Evolutionary conservation across 1,139 yeast genomes (phyloP).

Genomic region (Kodamaea arcana): DNA sequence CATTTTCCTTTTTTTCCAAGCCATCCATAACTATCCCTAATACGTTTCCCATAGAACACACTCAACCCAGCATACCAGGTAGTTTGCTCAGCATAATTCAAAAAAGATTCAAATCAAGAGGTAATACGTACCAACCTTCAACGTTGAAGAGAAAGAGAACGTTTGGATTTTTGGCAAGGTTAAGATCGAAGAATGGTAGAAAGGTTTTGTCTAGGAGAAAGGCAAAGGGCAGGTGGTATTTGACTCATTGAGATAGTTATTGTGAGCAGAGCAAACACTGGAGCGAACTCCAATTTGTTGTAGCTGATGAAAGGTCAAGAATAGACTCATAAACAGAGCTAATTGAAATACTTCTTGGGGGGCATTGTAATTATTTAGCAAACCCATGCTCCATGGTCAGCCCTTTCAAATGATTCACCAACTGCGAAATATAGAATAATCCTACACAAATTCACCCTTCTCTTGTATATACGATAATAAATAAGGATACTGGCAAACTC

Average conservation of each 20-base stretch:
- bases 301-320: too few species aligned
- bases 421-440: too few species aligned
- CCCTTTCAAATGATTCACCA: too few species aligned
- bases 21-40: slow-evolving; percentile 10
- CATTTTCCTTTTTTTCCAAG: slow-evolving; percentile 17
- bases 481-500: too few species aligned
- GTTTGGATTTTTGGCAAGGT: slow-evolving; percentile 87
- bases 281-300: too few species aligned
- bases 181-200: slow-evolving; percentile 73
- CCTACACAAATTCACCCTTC: too few species aligned
- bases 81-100: slow-evolving; percentile 40
- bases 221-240: slow-evolving; percentile 91
- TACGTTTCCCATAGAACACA: neutral
- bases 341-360: too few species aligned
- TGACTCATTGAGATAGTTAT: slow-evolving; percentile 53
- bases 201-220: slow-evolving; percentile 74
- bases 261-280: neutral
- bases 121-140: slow-evolving; percentile 93
- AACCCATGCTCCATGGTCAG: too few species aligned
- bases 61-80: slow-evolving; percentile 20
- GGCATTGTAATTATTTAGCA: too few species aligned
- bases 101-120: slow-evolving; percentile 81
- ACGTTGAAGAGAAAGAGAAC: slow-evolving; percentile 87
- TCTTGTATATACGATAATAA: too few species aligned
- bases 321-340: too few species aligned